Conservation (phyloP, 257 asterid genomes). For the Cordia subcordata region DNA sequence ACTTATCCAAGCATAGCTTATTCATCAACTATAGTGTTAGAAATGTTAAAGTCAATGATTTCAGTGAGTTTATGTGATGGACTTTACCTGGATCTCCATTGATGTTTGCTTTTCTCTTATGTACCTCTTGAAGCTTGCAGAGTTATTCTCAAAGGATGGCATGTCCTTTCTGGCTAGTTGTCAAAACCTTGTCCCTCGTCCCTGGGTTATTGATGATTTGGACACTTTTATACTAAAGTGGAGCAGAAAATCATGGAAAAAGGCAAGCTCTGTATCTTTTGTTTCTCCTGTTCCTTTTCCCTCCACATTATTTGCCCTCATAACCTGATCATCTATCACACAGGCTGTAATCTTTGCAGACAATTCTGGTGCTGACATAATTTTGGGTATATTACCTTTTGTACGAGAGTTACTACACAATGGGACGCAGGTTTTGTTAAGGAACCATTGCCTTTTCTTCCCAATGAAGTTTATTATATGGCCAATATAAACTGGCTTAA, state of each 20-base stretch:
- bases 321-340: conserved; percentile 19
- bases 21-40: too few species aligned
- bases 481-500: not conserved
- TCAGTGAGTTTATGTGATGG: too few species aligned
- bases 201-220: conserved; percentile 98
- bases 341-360: conserved; percentile 93
- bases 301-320: not conserved
- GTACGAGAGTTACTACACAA: conserved; percentile 82
- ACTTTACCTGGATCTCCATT: too few species aligned
- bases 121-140: conserved; percentile 70
- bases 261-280: conserved; percentile 29
- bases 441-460: not conserved
- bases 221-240: conserved; percentile 68
- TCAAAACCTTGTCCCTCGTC: conserved; percentile 92
- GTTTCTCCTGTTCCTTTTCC: conserved; percentile 3
- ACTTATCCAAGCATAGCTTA: too few species aligned
- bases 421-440: conserved; percentile 70
- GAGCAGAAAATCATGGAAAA: conserved; percentile 67
- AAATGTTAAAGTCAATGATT: too few species aligned
- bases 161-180: conserved; percentile 93
- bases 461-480: conserved; percentile 3
- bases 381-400: conserved; percentile 92
- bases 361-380: conserved; percentile 94
- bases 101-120: not conserved
- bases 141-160: conserved; percentile 87